A percentile compares a stretch with the other conserved stretches of the same genome.
phyloP scores from a whole-genome alignment of 352 stramenopile genomes.

The Phytophthora quininea region DNA sequence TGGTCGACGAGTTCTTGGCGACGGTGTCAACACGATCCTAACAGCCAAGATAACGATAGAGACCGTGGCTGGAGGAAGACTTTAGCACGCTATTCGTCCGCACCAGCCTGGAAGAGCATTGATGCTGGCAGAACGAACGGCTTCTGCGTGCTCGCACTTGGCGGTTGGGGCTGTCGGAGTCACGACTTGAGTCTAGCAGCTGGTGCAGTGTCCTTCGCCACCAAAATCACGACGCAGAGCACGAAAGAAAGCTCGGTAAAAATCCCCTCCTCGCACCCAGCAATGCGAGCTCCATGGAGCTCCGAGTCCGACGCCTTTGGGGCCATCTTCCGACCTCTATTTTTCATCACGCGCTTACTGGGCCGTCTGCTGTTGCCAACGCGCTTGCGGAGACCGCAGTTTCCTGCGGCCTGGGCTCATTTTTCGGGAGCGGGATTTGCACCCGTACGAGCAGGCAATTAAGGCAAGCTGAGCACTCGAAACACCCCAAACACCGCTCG shows the following conservation, averaged over 20 bases:
- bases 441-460: conserved; percentile 17
- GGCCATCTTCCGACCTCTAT: background rate
- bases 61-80: too few species aligned
- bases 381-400: conserved; percentile 3
- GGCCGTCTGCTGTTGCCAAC: background rate
- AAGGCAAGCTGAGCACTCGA: conserved; percentile 22
- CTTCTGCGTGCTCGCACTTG: background rate
- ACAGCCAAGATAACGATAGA: too few species aligned
- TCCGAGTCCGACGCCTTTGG: background rate
- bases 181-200: conserved; percentile 11
- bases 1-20: background rate
- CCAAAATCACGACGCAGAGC: conserved; percentile 24
- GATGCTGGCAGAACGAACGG: background rate
- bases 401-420: conserved; percentile 7
- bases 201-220: conserved; percentile 9
- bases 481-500: background rate
- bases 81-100: too few species aligned
- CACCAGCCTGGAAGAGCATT: too few species aligned
- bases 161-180: background rate
- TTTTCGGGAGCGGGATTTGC: conserved; percentile 8
- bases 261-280: background rate
- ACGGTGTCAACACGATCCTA: background rate
- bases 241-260: conserved; percentile 21
- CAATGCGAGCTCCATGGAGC: background rate
- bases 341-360: background rate